A percentile compares a stretch with the other conserved stretches of the same genome.
Evolutionary conservation across 2,329 filamentous ascomycete genomes (phyloP).

Genomic region (Orbilia ellipsospora): DNA sequence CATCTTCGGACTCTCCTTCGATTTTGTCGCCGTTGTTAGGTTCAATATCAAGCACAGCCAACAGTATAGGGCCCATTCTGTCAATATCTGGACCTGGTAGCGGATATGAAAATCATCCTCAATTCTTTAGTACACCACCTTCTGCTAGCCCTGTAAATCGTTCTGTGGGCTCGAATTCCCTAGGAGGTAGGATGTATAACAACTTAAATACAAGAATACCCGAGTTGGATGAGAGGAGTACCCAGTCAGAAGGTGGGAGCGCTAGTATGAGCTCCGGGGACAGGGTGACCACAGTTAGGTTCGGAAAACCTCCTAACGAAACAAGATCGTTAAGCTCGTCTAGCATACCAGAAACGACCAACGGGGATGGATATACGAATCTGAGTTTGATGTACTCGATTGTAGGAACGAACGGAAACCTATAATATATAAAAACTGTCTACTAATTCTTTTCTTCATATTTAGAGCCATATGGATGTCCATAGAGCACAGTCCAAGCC

Average conservation of each 20-base stretch:
- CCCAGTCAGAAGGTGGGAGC: constrained; percentile 13
- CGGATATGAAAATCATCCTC: constrained; percentile 41
- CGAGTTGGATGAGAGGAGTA: constrained; percentile 35
- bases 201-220: constrained; percentile 34
- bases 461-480: constrained; percentile 59
- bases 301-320: constrained; percentile 42
- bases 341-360: constrained; percentile 32
- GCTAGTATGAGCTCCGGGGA: constrained; percentile 16
- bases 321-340: constrained; percentile 34
- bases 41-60: constrained; percentile 18
- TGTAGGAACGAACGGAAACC: constrained; percentile 18
- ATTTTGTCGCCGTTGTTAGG: constrained; percentile 33
- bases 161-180: constrained; percentile 1
- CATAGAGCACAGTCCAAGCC: constrained; percentile 57
- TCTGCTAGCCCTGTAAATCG: constrained; percentile 31
- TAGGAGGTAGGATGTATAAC: constrained; percentile 26
- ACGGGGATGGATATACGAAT: constrained; percentile 50
- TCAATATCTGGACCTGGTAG: constrained; percentile 38
- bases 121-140: constrained; percentile 50
- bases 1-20: constrained; percentile 32
- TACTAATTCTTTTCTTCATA: constrained; percentile 9
- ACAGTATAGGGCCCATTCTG: not conserved
- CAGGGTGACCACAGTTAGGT: constrained; percentile 53
- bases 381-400: constrained; percentile 50
- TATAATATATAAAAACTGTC: not conserved